These are phyloP conservation scores for Erythrophleum ivorense DNA, from an alignment of 331 rosid species.

Conservation along the genomic window DNA sequence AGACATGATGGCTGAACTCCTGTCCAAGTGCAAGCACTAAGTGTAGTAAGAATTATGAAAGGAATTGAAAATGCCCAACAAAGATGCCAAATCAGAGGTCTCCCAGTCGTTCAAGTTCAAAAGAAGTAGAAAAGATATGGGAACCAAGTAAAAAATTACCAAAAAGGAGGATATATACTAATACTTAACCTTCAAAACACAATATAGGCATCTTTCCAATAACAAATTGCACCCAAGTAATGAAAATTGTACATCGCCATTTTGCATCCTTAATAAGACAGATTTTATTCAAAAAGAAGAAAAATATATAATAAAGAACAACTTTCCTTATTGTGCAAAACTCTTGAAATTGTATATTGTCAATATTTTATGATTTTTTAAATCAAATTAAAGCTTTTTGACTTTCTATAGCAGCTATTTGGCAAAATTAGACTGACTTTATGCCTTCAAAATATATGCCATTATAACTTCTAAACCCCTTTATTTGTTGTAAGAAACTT, in stretches of 20 bases:
- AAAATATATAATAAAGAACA: background rate
- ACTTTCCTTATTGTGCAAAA: slow-evolving; percentile 18
- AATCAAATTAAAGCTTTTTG: background rate
- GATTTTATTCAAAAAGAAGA: background rate
- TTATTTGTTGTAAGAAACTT: slow-evolving; percentile 1
- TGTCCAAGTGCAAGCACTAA: slow-evolving; percentile 7
- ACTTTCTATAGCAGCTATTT: slow-evolving; percentile 1
- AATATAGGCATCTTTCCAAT: too few species aligned
- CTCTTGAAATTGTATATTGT: slow-evolving; percentile 3
- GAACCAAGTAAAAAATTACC: background rate
- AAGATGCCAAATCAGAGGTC: slow-evolving; percentile 20
- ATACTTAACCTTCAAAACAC: slow-evolving; percentile 8
- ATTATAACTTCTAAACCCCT: background rate
- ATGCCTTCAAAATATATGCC: slow-evolving; percentile 12
- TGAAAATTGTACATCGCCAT: background rate
- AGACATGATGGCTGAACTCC: background rate
- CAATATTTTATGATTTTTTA: slow-evolving; percentile 15
- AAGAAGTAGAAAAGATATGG: background rate
- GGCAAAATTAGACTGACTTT: slow-evolving; percentile 15
- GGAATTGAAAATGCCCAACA: slow-evolving; percentile 24
- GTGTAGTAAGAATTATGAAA: slow-evolving; percentile 15
- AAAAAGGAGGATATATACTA: background rate
- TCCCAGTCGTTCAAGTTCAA: background rate
- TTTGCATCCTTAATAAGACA: background rate
- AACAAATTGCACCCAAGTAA: background rate